Percentiles rank a stretch among this genome's conserved stretches.
phyloP scores from a whole-genome alignment of 176 grass and related monocot species.

The Typha latifolia region DNA sequence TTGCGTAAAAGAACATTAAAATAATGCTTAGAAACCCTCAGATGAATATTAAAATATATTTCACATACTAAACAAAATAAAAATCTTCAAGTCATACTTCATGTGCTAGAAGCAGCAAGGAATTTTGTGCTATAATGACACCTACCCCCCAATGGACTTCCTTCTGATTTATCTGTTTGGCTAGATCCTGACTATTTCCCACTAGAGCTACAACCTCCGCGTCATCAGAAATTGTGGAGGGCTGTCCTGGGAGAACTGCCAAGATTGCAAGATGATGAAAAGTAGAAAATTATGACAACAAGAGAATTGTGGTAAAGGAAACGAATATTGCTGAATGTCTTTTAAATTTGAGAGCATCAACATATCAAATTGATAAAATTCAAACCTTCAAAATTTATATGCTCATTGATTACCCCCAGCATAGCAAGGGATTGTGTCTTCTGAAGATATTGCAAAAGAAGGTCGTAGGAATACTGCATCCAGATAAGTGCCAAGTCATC shows the following conservation, averaged over 20 bases:
- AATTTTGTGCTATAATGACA: background rate
- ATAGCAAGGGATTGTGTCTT: constrained; percentile 77
- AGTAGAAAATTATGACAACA: constrained; percentile 1
- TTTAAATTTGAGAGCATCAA: background rate
- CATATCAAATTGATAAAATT: constrained; percentile 1
- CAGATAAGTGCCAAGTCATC: background rate
- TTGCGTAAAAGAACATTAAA: too few relatives aligned
- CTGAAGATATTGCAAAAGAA: constrained; percentile 85
- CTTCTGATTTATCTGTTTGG: constrained; percentile 96
- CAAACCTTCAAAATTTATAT: constrained; percentile 87
- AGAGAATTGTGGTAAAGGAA: constrained; percentile 19
- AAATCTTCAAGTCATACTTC: background rate
- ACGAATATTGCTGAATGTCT: constrained; percentile 15
- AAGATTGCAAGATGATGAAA: constrained; percentile 26
- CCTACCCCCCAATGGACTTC: constrained; percentile 97
- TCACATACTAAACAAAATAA: constrained; percentile 9
- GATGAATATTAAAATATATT: background rate
- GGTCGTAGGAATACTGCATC: constrained; percentile 87
- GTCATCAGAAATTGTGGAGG: constrained; percentile 75
- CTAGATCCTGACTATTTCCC: constrained; percentile 81
- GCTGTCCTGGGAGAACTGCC: constrained; percentile 68
- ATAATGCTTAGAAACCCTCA: too few relatives aligned
- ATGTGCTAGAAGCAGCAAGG: background rate
- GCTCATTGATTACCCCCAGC: constrained; percentile 86
- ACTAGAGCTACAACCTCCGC: constrained; percentile 70